phyloP scores from a whole-genome alignment of 192 early-diverging fungal genomes.

The Coemansia aciculifera region DNA sequence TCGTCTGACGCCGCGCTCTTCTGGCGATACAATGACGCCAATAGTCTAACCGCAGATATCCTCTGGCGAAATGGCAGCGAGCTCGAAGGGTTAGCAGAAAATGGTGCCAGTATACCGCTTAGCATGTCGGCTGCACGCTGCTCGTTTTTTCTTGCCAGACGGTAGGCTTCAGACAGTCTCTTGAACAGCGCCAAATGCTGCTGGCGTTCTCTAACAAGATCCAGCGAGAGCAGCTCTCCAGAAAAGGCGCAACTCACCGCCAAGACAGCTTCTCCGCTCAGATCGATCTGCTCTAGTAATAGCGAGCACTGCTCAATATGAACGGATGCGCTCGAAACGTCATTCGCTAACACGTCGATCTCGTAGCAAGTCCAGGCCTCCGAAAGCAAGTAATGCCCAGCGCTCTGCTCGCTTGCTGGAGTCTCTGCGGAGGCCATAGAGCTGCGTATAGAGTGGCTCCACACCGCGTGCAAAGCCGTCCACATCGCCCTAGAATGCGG shows the following conservation, averaged over 20 bases:
- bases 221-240: constrained; percentile 16
- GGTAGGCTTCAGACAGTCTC: constrained; percentile 18
- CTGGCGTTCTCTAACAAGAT: constrained; percentile 18
- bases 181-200: constrained; percentile 14
- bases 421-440: not conserved
- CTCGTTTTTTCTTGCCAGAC: constrained; percentile 8
- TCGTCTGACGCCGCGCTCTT: not conserved
- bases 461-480: not conserved
- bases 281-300: not conserved
- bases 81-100: not conserved
- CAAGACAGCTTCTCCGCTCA: not conserved
- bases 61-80: constrained; percentile 28
- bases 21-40: constrained; percentile 22
- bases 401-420: not conserved
- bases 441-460: not conserved
- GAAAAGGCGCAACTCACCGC: constrained; percentile 28
- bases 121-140: constrained; percentile 10
- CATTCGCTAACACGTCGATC: constrained; percentile 11
- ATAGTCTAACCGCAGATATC: constrained; percentile 23
- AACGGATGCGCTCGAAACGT: constrained; percentile 7
- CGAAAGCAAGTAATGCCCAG: constrained; percentile 17
- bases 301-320: constrained; percentile 13
- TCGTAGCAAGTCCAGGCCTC: constrained; percentile 45
- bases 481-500: not conserved
- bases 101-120: not conserved